Evolutionary conservation across 2,329 filamentous ascomycete species (phyloP).

Genomic region (Fusarium albosuccineum): DNA sequence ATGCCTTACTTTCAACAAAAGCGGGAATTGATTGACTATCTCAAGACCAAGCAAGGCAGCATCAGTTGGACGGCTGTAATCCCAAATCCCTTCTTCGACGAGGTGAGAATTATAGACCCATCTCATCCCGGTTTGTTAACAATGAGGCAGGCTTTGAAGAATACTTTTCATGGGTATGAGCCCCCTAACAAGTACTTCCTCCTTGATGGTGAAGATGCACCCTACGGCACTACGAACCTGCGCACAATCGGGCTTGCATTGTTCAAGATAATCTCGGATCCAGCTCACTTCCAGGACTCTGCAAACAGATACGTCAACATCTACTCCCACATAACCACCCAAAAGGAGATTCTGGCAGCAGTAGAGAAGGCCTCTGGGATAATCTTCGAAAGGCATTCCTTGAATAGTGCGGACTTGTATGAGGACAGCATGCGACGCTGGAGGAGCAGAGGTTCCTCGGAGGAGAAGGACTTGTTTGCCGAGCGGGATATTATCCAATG

Average conservation of each 20-base stretch:
- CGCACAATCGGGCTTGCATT: neutral
- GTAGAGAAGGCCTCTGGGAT: slow-evolving; percentile 28
- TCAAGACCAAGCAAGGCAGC: slow-evolving; percentile 20
- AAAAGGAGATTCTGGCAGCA: slow-evolving; percentile 51
- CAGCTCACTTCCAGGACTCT: slow-evolving; percentile 60
- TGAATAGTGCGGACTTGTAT: neutral
- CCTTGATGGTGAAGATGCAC: neutral
- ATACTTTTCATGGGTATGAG: slow-evolving; percentile 32
- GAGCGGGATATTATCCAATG: neutral
- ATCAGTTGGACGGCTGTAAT: slow-evolving; percentile 46
- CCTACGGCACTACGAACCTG: neutral
- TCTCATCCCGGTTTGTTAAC: neutral
- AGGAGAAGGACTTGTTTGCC: neutral
- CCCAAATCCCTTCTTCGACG: slow-evolving; percentile 50
- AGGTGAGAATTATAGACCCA: slow-evolving; percentile 14
- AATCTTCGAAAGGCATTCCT: neutral
- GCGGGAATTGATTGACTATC: slow-evolving; percentile 31
- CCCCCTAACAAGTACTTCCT: neutral
- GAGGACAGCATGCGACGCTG: neutral
- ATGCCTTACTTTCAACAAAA: slow-evolving; percentile 39
- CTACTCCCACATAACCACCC: slow-evolving; percentile 62
- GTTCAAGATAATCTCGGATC: slow-evolving; percentile 55
- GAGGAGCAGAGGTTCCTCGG: neutral
- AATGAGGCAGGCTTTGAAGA: slow-evolving; percentile 15
- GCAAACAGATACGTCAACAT: slow-evolving; percentile 67